Base-by-base conservation (phyloP, 768 basidiomycete genomes). In the Hericium coralloides region DNA sequence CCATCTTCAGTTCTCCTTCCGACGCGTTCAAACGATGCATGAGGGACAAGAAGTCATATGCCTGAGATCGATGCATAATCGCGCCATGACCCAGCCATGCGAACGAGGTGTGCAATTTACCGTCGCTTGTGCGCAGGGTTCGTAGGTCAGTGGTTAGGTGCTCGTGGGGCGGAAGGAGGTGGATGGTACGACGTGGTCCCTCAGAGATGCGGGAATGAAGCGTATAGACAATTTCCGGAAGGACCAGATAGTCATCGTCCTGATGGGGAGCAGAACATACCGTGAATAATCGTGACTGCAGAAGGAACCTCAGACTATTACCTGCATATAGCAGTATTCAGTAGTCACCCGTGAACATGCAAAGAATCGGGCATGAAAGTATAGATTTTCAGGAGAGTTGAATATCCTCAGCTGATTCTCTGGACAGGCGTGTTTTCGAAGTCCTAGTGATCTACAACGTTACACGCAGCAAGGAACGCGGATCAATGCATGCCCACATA, bases 231-330 rank as follows among this genome's bases (percentile, higher is more conserved):
- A 84, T 72, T 59, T 83, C 79, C 8, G 85, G 80, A 31, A 72
- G 67, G 50, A 88, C 65, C 20, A 87, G 70, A 64, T 81, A 87
- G 66, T 86, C 86, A 63, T 88, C 85, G 63, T 87, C 85, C 85
- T 86, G 49, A 10, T 43, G 52, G 10, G 31, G 31, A 31, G 31
- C 31, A 12, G 20, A 50, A n/a, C 26, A 15, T 22, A 22, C 38
- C 49, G 22, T 31, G 37, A 39, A 61, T 50, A 37, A 41, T 37
- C 36, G 45, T 52, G 43, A 43, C 25, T 12, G 12, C 18, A 10
- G 17, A 37, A 31, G 12, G 15, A 31, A 26, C 17, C 36, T 45
- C n/a, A 56, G 52, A 37, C 26, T 58, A 64, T 15, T 53, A 81
- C 83, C 71, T 85, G 85, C 48, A 85, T 72, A 64, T 86, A 86